Base-by-base conservation (phyloP, 441 rosid species). In the Flueggea neowawraea region DNA sequence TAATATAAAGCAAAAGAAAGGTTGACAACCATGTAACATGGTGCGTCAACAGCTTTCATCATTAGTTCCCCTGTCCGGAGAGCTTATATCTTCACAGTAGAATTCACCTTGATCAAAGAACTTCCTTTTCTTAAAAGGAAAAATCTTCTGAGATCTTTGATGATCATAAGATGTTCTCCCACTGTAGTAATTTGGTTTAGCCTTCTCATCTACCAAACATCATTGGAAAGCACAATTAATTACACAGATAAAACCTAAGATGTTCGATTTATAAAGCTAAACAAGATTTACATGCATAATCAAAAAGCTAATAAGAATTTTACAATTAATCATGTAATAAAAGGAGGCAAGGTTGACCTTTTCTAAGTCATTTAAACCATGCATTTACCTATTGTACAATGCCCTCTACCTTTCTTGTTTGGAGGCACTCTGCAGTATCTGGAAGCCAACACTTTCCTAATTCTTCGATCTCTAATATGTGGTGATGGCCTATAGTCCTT, bases 101-200 rank as follows among this genome's bases (percentile, higher is more conserved):
- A 65, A 64, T 49, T 57, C 71, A 63, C 53, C 61, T 52, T 45
- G 62, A 60, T 74, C 61, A 60, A 71, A 72, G 44, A 72, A 67
- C 73, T 76, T 80, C 59, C 79, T 74, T 69, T 70, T 76, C 72
- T 76, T 80, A 67, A 74, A 69, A 62, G 79, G 76, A 74, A 62
- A 71, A 10, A 72, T 57, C 69, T 75, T 69, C 54, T 72, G 60
- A 32, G 85, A 62, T 69, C 70, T 79, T 41, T 63, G 73, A 62
- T 63, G 74, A 48, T 52, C 68, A 64, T 62, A 50, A 48, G n/a
- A 57, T 48, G 61, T 55, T 60, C 57, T 63, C 33, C 67, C 75
- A 13, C 50, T 60, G 15, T 16, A 33, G 64, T 44, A 68, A 49
- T 16, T 7, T n/a, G 63, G 48, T 55, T 60, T 76, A 62, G 67